Conservation (phyloP, 257 asterid species). For the Datura wrightii region DNA sequence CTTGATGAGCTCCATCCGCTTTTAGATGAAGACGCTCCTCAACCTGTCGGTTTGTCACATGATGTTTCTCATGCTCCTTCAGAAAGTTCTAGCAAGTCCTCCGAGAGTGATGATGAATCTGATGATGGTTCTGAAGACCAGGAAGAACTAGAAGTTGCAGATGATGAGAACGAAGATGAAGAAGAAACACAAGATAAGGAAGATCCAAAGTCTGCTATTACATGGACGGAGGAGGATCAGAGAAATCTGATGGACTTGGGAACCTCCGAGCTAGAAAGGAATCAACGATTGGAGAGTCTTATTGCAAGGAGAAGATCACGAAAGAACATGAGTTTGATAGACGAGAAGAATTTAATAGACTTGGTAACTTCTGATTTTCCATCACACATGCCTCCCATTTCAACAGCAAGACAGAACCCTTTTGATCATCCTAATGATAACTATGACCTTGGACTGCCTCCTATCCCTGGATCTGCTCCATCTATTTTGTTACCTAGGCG, state of each 20-base stretch:
- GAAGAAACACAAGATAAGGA: slow-evolving; percentile 61
- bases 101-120: slow-evolving; percentile 53
- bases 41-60: slow-evolving; percentile 43
- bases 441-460: slow-evolving; percentile 62
- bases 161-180: slow-evolving; percentile 59
- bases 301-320: slow-evolving; percentile 81
- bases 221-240: slow-evolving; percentile 93
- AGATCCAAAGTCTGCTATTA: slow-evolving; percentile 55
- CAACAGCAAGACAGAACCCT: slow-evolving; percentile 74
- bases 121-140: slow-evolving; percentile 61
- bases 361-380: slow-evolving; percentile 68
- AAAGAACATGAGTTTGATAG: slow-evolving; percentile 48
- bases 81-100: slow-evolving; percentile 44
- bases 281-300: slow-evolving; percentile 81
- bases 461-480: slow-evolving; percentile 96
- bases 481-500: slow-evolving; percentile 70
- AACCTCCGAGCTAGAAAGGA: slow-evolving; percentile 86
- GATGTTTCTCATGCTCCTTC: slow-evolving; percentile 60
- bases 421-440: slow-evolving; percentile 68
- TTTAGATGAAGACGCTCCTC: slow-evolving; percentile 65
- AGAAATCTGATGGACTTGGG: slow-evolving; percentile 92
- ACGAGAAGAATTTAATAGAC: slow-evolving; percentile 72
- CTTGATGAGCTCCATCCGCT: slow-evolving; percentile 92
- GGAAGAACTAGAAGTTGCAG: slow-evolving; percentile 56
- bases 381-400: slow-evolving; percentile 64